These are phyloP conservation scores for Tetrahymena thermophila DNA, from an alignment of 73 alveolate genomes.

Conservation along the genomic window DNA sequence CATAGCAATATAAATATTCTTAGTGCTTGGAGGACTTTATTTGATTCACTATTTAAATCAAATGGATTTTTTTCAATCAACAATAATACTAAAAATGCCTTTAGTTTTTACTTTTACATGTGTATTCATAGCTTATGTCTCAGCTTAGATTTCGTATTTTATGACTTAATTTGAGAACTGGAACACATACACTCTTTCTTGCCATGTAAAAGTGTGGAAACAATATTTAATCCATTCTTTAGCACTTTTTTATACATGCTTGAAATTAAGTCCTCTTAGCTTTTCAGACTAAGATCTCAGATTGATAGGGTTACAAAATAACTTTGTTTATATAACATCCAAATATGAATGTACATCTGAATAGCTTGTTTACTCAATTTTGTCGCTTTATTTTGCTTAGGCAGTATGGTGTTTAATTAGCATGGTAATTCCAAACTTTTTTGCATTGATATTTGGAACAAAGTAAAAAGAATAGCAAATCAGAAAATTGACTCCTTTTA, in stretches of 20 bases:
- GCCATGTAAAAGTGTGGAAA: not conserved
- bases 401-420: not conserved
- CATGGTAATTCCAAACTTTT: not conserved
- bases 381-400: not conserved
- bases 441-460: not conserved
- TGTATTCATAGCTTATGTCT: not conserved
- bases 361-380: not conserved
- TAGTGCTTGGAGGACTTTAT: not conserved
- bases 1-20: not conserved
- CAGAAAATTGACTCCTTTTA: not conserved
- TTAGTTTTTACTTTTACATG: not conserved
- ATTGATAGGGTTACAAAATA: not conserved
- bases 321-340: not conserved
- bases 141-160: not conserved
- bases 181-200: not conserved
- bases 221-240: not conserved
- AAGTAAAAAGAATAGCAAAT: not conserved
- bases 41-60: not conserved
- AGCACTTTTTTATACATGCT: not conserved
- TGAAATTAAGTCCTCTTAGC: not conserved
- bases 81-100: not conserved
- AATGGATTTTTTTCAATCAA: not conserved
- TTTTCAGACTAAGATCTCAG: not conserved
- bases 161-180: not conserved
- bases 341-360: not conserved